phyloP scores from a whole-genome alignment of 148 eudicot genomes.

The Rhododendron vialii region DNA sequence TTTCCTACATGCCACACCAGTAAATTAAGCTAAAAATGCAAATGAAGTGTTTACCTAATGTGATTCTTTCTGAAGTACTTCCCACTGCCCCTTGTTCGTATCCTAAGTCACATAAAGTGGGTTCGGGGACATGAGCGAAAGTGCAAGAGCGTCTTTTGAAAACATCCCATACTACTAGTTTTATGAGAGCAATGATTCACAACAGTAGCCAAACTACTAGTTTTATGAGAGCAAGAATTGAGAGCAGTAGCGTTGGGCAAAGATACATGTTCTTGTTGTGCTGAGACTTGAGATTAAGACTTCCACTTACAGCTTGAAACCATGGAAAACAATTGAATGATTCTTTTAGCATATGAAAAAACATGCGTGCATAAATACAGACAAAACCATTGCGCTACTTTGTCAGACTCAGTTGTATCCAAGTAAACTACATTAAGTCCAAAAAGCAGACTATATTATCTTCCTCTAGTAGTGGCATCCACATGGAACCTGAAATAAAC shows the following conservation, averaged over 20 bases:
- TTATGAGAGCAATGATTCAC: neutral
- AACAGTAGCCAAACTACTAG: neutral
- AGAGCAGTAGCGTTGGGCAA: neutral
- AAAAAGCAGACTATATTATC: neutral
- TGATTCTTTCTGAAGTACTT: neutral
- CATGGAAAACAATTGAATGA: neutral
- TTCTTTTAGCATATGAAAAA: neutral
- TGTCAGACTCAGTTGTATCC: neutral
- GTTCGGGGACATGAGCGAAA: neutral
- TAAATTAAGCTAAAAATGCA: neutral
- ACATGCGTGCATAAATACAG: neutral
- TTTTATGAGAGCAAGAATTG: neutral
- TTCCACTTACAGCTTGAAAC: neutral
- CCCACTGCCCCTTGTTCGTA: neutral
- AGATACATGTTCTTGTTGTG: neutral
- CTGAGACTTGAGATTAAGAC: neutral
- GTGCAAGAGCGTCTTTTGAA: neutral
- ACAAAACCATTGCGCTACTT: neutral
- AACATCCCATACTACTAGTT: neutral
- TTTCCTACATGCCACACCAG: neutral
- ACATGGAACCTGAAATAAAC: slow-evolving; percentile 3
- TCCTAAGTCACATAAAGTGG: neutral
- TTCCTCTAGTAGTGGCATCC: neutral
- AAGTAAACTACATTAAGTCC: neutral
- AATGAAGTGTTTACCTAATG: neutral